Base-by-base conservation (phyloP, 2,329 filamentous ascomycete genomes). In the Cadophora luteo-olivacea region DNA sequence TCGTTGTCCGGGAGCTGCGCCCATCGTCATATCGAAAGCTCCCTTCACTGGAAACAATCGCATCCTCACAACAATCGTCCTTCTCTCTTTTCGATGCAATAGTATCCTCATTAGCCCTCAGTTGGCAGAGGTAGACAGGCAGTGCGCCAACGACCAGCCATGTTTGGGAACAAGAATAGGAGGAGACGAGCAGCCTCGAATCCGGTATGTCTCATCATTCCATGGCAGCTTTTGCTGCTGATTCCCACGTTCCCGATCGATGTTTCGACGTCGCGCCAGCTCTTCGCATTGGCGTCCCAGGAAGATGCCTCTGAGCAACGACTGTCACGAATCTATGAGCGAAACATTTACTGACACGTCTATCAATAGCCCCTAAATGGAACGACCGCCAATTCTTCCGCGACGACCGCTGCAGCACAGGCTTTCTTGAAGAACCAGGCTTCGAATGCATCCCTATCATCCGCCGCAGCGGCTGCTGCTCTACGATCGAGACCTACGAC, bases 381-480 rank as follows among this genome's bases (percentile, higher is more conserved):
- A 71, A 83, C 87, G 68, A 89, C 89, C 67, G 88, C 89, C 62
- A 90, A 89, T 77, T 85, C 92, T 66, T 90, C 90, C 76, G 94
- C 93, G 68, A 88, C 94, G 65, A 89, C 91, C 58, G 93, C 93
- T 67, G 94, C 94, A 69, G 89, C 89, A 69, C 91, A 92, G 79
- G 94, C 94, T 68, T 97, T 95, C 80, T 85, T 91, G 77, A 89
- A 87, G 74, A 89, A 86, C 76, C 85, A 87, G 79, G 80, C 86
- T 74, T 86, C 90, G 74, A 87, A 86, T 79, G 84, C 82, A 69
- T 89, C 88, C 68, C 85, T 97, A 54, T 97, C 94, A 51, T 91
- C 92, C 45, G 92, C 94, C 7, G 95, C 95, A 14, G 94, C 95
- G 7, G 94, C 93, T 19, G 90, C 94, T 33, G 94, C 94, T 58